These are phyloP conservation scores for Solanum habrochaites DNA, from an alignment of 257 asterid species.

Conservation along the genomic window DNA sequence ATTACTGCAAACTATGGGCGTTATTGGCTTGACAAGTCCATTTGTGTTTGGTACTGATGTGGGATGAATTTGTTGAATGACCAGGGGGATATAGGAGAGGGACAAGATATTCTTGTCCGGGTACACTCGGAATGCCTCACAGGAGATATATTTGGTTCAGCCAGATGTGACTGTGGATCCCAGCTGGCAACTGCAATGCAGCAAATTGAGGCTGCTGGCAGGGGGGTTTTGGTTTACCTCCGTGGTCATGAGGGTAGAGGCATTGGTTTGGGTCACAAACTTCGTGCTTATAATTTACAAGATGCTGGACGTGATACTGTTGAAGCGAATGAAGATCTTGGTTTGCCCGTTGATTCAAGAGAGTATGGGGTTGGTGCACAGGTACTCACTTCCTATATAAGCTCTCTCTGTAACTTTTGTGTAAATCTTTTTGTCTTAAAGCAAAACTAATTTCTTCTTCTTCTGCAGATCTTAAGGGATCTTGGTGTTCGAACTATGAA, in stretches of 20 bases:
- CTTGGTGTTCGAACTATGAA: slow-evolving; percentile 95
- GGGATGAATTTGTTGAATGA: background rate
- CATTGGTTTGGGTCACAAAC: slow-evolving; percentile 95
- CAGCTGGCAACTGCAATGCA: slow-evolving; percentile 91
- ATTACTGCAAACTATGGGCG: background rate
- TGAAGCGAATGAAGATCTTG: slow-evolving; percentile 95
- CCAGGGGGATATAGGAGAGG: slow-evolving; percentile 94
- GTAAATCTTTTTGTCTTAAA: background rate
- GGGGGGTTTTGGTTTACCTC: slow-evolving; percentile 82
- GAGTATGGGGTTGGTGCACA: slow-evolving; percentile 99
- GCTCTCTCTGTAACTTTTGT: background rate
- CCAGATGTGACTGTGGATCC: slow-evolving; percentile 92
- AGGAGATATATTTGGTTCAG: slow-evolving; percentile 95
- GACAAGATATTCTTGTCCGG: slow-evolving; percentile 76
- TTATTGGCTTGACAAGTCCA: background rate
- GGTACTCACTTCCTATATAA: slow-evolving; percentile 27
- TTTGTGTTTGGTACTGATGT: background rate
- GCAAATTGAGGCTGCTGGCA: slow-evolving; percentile 86
- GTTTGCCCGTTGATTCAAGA: slow-evolving; percentile 92
- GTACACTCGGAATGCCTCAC: slow-evolving; percentile 98
- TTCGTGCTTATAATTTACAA: slow-evolving; percentile 86
- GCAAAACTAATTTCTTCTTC: background rate
- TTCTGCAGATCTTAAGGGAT: slow-evolving; percentile 80
- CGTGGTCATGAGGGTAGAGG: slow-evolving; percentile 99
- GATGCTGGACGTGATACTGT: slow-evolving; percentile 94